Conservation (phyloP, 257 asterid genomes). For the Buddleja alternifolia region DNA sequence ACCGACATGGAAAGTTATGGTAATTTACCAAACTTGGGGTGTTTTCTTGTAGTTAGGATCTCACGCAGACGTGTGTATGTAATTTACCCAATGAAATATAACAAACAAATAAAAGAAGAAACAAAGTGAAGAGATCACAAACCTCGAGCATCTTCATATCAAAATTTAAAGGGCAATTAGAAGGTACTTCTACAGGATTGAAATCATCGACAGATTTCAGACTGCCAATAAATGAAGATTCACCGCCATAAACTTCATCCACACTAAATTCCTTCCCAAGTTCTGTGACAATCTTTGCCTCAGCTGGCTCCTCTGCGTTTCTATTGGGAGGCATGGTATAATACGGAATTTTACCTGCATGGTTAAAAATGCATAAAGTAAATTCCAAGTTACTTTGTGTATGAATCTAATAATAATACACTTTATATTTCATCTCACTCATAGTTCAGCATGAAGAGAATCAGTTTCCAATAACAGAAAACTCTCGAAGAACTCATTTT, state of each 20-base stretch:
- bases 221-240: slow-evolving; percentile 87
- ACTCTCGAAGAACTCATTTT: too few relatives aligned
- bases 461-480: too few relatives aligned
- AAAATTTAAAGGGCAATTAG: slow-evolving; percentile 68
- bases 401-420: too few relatives aligned
- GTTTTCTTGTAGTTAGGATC: too few relatives aligned
- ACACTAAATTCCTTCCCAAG: slow-evolving; percentile 78
- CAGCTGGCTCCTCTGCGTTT: slow-evolving; percentile 62
- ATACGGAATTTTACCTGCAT: slow-evolving; percentile 91
- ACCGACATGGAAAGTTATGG: too few relatives aligned
- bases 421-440: too few relatives aligned
- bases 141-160: slow-evolving; percentile 76
- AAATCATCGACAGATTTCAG: slow-evolving; percentile 84
- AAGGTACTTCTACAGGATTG: slow-evolving; percentile 75
- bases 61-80: too few relatives aligned
- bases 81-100: too few relatives aligned
- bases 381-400: too few relatives aligned
- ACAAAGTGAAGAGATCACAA: slow-evolving; percentile 26
- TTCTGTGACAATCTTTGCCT: slow-evolving; percentile 74
- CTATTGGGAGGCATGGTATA: slow-evolving; percentile 89
- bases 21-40: too few relatives aligned
- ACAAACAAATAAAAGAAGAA: background rate
- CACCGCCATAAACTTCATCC: slow-evolving; percentile 83
- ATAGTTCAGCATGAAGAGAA: too few relatives aligned
- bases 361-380: background rate